A percentile compares a stretch with the other conserved stretches of the same genome.
Conservation (phyloP, 345 rosid species). For the Boechera retrofracta region DNA sequence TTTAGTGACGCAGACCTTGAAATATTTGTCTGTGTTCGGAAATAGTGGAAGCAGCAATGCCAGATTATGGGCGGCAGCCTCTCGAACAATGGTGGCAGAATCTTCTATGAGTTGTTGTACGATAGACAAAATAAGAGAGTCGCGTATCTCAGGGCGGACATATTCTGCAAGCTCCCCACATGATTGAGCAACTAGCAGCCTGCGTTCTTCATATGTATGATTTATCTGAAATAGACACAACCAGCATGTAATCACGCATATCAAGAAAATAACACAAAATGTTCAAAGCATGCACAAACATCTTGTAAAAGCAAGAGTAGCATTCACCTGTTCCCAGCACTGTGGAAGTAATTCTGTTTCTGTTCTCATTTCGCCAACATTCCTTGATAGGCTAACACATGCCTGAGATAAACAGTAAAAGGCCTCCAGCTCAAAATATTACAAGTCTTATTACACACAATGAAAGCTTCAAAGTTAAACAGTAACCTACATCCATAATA, state of each 20-base stretch:
- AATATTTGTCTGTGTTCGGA: conserved; percentile 93
- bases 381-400: conserved; percentile 88
- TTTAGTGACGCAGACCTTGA: conserved; percentile 96
- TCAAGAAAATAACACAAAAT: conserved; percentile 8
- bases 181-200: conserved; percentile 97
- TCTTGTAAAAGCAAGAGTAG: conserved; percentile 30
- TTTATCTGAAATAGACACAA: conserved; percentile 66
- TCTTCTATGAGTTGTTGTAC: conserved; percentile 93
- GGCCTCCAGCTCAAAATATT: conserved; percentile 30
- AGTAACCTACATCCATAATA: conserved; percentile 88
- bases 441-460: conserved; percentile 21
- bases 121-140: conserved; percentile 94
- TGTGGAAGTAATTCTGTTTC: conserved; percentile 97
- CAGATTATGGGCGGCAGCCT: conserved; percentile 93
- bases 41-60: conserved; percentile 93
- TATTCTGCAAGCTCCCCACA: conserved; percentile 97
- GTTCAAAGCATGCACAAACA: conserved; percentile 24
- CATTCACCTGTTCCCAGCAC: conserved; percentile 98
- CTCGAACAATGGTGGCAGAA: conserved; percentile 92
- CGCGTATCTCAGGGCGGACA: conserved; percentile 94
- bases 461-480: conserved; percentile 28
- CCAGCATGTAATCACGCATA: conserved; percentile 34
- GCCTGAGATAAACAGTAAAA: conserved; percentile 65
- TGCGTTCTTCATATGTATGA: conserved; percentile 96
- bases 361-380: conserved; percentile 98